Base-by-base conservation (phyloP, 495 filamentous ascomycete genomes). In the Apodospora peruviana region DNA sequence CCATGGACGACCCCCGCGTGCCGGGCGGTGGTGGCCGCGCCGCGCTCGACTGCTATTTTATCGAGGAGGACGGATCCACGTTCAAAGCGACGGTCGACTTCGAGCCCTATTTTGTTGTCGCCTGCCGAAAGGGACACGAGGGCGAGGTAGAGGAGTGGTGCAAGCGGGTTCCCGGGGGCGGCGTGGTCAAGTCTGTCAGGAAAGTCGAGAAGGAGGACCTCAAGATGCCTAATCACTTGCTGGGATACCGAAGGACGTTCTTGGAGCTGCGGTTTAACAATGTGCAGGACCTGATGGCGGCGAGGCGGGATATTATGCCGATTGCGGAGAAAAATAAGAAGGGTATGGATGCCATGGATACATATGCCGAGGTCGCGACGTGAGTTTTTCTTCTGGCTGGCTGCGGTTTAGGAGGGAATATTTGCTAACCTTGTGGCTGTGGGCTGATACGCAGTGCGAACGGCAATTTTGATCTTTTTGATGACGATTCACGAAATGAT, bases 31-130 rank as follows among this genome's bases (percentile, higher is more conserved):
- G 66, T 40, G 91, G 91, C 40, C 79, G 90, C 52, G 89, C 93
- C 2, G 93, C 85, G 5, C 84, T 99, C 45, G 94, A 99, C 68
- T 96, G 85, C 68, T 99, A 96, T 69, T 97, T 99, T 68, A 81
- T 99, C 41, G 90, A 93, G 60, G 89, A 96, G 46, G 87, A 91
- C 59, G 91, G 91, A 10, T 79, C 80, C 19, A 95, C 87, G 20
- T 99, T 97, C 77, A 97, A 97, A 67, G 91, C 93, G 35, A 96
- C 91, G 17, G 72, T 97, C 50, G 88, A 94, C 66, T 96, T 95
- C 61, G 90, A 96, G 63, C 93, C 93, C 22, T 99, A 99, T 68
- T 95, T 99, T 53, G 71, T 97, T 38, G 82, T 99, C 47, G 90
- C 90, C 3, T 87, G 91, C 16, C 90, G 89, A 63, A 88, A 83